Evolutionary conservation across 2,329 filamentous ascomycete genomes (phyloP).

Genomic region (Colletotrichum sp.): DNA sequence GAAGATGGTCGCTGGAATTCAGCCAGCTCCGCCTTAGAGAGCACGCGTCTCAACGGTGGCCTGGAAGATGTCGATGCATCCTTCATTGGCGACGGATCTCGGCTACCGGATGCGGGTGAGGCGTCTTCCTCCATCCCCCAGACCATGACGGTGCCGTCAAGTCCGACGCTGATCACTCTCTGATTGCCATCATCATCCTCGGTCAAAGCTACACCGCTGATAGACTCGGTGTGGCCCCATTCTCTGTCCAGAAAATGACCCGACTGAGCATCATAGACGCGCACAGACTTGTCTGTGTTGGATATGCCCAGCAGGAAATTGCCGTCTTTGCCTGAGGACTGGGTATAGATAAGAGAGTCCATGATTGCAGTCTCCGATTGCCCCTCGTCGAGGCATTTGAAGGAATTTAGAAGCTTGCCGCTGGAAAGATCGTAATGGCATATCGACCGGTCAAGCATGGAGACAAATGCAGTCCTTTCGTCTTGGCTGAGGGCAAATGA

Average conservation of each 20-base stretch:
- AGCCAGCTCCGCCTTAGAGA: constrained; percentile 86
- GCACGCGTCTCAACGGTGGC: constrained; percentile 81
- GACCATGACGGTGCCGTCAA: constrained; percentile 84
- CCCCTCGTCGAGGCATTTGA: constrained; percentile 84
- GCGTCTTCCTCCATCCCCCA: constrained; percentile 66
- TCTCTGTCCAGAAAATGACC: constrained; percentile 84
- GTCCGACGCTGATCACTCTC: constrained; percentile 74
- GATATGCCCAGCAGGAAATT: constrained; percentile 85
- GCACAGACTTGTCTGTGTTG: constrained; percentile 93
- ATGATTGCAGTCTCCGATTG: constrained; percentile 83
- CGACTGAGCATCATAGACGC: constrained; percentile 82
- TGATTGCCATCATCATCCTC: constrained; percentile 61
- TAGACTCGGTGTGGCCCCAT: constrained; percentile 94
- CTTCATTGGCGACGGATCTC: constrained; percentile 61
- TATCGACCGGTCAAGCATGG: constrained; percentile 64
- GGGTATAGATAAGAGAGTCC: constrained; percentile 74
- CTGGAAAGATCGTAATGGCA: constrained; percentile 68
- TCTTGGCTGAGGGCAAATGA: constrained; percentile 79
- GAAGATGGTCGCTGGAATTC: constrained; percentile 70
- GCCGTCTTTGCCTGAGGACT: constrained; percentile 56
- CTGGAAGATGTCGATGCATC: constrained; percentile 57
- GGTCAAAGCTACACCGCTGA: constrained; percentile 81
- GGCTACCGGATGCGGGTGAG: constrained; percentile 43
- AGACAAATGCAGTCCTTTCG: constrained; percentile 62
- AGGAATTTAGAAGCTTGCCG: constrained; percentile 73